Conservation (phyloP, 306 rosid species). For the Vicia villosa region DNA sequence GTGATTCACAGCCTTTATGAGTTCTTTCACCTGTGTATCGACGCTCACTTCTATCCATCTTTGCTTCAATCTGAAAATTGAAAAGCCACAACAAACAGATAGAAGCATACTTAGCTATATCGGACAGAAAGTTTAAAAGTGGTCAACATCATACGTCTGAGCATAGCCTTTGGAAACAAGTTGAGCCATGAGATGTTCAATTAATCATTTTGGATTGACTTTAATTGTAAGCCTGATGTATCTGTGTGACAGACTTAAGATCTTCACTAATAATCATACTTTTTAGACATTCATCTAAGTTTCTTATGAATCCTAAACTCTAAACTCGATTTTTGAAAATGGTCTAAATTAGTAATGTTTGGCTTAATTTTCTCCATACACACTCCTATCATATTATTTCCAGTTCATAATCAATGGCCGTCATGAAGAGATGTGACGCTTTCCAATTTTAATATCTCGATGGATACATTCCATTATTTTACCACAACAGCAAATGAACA, state of each 20-base stretch:
- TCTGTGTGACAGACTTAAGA: neutral
- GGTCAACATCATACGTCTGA: neutral
- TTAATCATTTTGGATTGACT: neutral
- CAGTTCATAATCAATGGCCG: slow-evolving; percentile 1
- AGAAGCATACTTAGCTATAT: neutral
- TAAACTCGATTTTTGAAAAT: slow-evolving; percentile 12
- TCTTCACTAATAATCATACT: neutral
- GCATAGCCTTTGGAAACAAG: slow-evolving; percentile 2
- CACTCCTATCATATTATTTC: neutral
- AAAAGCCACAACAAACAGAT: slow-evolving; percentile 18
- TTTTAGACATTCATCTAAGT: neutral
- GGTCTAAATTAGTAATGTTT: slow-evolving; percentile 4
- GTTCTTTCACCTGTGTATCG: slow-evolving; percentile 84
- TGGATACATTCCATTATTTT: slow-evolving; percentile 16
- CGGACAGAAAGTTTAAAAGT: neutral
- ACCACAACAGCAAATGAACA: slow-evolving; percentile 27
- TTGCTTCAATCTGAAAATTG: slow-evolving; percentile 73
- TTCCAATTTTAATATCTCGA: slow-evolving; percentile 12
- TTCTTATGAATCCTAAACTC: neutral
- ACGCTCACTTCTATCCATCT: slow-evolving; percentile 83
- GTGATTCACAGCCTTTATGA: slow-evolving; percentile 70
- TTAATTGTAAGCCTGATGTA: neutral
- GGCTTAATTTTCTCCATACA: neutral
- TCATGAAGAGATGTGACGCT: slow-evolving; percentile 9
- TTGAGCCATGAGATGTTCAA: neutral